Evolutionary conservation across 495 filamentous ascomycete species (phyloP), one percentile per base, ranked within the genome.

Genomic region (Penicillium maclennaniae): DNA sequence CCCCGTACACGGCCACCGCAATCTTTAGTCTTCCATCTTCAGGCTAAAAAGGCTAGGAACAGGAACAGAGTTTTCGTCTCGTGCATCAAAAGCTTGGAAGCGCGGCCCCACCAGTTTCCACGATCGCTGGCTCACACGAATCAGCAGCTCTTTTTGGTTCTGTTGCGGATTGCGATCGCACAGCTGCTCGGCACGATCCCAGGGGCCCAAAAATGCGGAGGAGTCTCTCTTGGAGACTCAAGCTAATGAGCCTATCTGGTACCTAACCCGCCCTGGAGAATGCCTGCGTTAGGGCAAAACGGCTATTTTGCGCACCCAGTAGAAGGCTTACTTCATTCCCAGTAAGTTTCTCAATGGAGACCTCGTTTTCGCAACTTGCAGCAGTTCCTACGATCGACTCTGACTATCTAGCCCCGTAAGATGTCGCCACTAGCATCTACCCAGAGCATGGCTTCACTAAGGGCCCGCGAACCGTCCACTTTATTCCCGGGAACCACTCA

Each of bases 391-490:
- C 31, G 31, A 4, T 34, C 3, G 31, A 12, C 31, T 34, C 31
- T 14, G 3, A 12, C 3, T 14, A 12, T 9, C n/a, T 14, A 34
- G 31, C 4, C 10, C 27, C 31, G 4, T 34, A 3, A 34, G 31
- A 40, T 40, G n/a, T 19, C 1, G 38, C 38, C 19, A 40, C 17
- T 40, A 16, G 38, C n/a, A 20, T 42, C 23, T 20, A 34, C 17
- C 42, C 27, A 26, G 42, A 51, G 47, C 48, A 36, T 43, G 50
- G 55, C 40, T 41, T 47, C 46, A 20, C 25, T 26, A 28, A 28
- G 39, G 16, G 39, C 16, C 39, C 38, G 48, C 44, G 56, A 59
- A 59, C 56, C 52, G 19, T 14, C 39, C 46, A 58, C 45, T 38
- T 31, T 34, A 26, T 47, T 47, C 42, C 28, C 45, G 46, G 40